Evolutionary conservation across 2,329 filamentous ascomycete species (phyloP).

Genomic region (Fusarium mexicanum): DNA sequence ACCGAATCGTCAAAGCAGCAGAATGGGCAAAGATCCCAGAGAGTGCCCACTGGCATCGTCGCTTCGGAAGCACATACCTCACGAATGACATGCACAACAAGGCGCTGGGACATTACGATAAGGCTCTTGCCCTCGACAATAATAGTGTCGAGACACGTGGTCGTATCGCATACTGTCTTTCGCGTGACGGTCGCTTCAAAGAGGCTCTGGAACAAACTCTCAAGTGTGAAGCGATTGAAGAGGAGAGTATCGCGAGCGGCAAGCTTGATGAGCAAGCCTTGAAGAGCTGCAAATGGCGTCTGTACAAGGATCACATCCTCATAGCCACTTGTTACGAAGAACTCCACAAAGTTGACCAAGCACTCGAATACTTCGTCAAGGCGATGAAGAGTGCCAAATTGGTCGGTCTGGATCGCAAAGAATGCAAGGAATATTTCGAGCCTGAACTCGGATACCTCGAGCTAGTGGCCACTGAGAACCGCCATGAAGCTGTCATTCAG

Average conservation of each 20-base stretch:
- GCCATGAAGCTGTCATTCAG: conserved; percentile 48
- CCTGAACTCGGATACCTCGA: conserved; percentile 51
- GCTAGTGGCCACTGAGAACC: conserved; percentile 50
- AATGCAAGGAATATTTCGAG: conserved; percentile 50
- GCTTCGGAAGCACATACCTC: conserved; percentile 54
- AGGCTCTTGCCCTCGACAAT: conserved; percentile 49
- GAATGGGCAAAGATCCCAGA: conserved; percentile 50
- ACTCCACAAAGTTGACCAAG: conserved; percentile 45
- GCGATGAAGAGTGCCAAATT: conserved; percentile 46
- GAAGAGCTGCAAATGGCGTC: conserved; percentile 49
- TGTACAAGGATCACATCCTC: conserved; percentile 54
- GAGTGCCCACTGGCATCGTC: conserved; percentile 51
- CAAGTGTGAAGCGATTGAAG: conserved; percentile 50
- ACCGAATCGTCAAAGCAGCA: conserved; percentile 49
- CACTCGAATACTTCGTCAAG: conserved; percentile 50
- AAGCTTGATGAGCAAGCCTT: conserved; percentile 39
- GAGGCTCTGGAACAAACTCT: conserved; percentile 50
- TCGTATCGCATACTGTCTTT: conserved; percentile 54
- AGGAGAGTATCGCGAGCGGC: conserved; percentile 42
- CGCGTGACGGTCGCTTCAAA: conserved; percentile 47
- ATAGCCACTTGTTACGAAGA: conserved; percentile 51
- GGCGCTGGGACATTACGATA: conserved; percentile 50
- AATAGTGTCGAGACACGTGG: conserved; percentile 52
- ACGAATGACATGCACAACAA: conserved; percentile 48
- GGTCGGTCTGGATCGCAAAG: conserved; percentile 40